Base-by-base conservation (phyloP, 192 early-diverging fungal species). In the Dissophora ornata region DNA sequence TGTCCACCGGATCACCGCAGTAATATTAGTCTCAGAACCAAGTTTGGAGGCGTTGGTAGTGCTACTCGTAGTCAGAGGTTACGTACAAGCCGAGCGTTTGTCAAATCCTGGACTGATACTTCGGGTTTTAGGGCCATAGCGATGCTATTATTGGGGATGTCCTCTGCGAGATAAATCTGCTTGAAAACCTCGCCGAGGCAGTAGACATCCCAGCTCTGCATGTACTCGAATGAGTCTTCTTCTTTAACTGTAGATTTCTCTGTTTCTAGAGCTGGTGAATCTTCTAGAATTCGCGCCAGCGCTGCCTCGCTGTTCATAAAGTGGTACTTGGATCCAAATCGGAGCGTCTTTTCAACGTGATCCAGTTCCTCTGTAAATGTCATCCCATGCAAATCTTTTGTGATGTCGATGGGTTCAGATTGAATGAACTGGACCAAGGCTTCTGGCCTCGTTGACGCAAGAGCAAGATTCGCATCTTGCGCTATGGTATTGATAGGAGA, bases 181-280 rank as follows among this genome's bases (percentile, higher is more conserved):
- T 80, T 67, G 38, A 88, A 81, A 4, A 86, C 61, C 15, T 78
- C 53, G 8, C 84, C 87, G 18, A 88, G 52, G 29, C 83, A 81
- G 32, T 71, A 78, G n/a, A 85, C 78, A 61, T 88, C 87, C 67
- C 82, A 81, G 11, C 85, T 83, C 41, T 82, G 70, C 47, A 74
- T 84, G 28, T 80, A 88, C 55, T 51, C 71, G 46, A 82, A 86
- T 56, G 67, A 61, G 16, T 69, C 50, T 22, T 69, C 60, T 4
- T 52, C 45, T 9, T 22, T 36, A 3, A 49, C 10, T 10, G 3
- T n/a, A 7, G 49, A 19, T 7, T 42, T 51, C 12, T 25, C 36
- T 0, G 51, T 45, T 12, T 65, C 62, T 11, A 16, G 19, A 5
- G 24, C 30, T 2, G 36, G 67, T 12, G 16, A 16, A 21, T 62